These are phyloP conservation scores for Phlebiopsis gigantea DNA, from an alignment of 768 basidiomycete genomes.

Conservation along the genomic window DNA sequence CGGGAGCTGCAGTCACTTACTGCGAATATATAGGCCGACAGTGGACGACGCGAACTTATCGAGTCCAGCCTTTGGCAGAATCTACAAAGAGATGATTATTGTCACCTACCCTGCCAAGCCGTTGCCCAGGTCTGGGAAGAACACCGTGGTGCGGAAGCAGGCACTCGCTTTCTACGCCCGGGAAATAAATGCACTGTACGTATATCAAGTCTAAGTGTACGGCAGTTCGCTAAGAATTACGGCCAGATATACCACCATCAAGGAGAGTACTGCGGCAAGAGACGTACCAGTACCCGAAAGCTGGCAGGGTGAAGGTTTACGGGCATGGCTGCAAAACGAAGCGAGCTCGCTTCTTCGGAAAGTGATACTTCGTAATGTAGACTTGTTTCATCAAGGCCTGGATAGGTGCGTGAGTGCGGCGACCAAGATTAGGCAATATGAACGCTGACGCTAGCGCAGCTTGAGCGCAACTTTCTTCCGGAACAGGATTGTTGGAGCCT, in stretches of 20 bases:
- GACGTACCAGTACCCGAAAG: conserved; percentile 6
- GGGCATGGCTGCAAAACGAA: conserved; percentile 8
- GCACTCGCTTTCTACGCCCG: conserved; percentile 8
- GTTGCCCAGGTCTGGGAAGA: conserved; percentile 17
- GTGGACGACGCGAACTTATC: conserved; percentile 18
- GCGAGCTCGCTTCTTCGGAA: conserved; percentile 7
- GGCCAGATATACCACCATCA: conserved; percentile 12
- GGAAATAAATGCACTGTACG: conserved; percentile 16
- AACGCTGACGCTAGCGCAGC: neutral
- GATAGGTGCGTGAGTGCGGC: neutral
- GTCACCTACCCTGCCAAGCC: conserved; percentile 17
- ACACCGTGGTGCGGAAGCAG: conserved; percentile 14
- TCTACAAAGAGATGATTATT: conserved; percentile 24
- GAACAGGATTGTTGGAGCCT: conserved; percentile 7
- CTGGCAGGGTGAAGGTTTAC: conserved; percentile 3
- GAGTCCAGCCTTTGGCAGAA: conserved; percentile 18
- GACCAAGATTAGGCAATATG: neutral
- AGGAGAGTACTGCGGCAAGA: conserved; percentile 1
- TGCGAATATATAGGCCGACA: conserved; percentile 9
- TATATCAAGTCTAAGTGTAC: neutral
- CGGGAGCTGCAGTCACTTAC: neutral
- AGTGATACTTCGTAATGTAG: neutral
- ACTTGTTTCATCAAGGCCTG: conserved; percentile 11
- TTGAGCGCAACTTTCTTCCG: conserved; percentile 12
- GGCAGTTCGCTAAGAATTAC: neutral